Conservation (phyloP, 2,329 filamentous ascomycete genomes). For the Pyricularia sp. region DNA sequence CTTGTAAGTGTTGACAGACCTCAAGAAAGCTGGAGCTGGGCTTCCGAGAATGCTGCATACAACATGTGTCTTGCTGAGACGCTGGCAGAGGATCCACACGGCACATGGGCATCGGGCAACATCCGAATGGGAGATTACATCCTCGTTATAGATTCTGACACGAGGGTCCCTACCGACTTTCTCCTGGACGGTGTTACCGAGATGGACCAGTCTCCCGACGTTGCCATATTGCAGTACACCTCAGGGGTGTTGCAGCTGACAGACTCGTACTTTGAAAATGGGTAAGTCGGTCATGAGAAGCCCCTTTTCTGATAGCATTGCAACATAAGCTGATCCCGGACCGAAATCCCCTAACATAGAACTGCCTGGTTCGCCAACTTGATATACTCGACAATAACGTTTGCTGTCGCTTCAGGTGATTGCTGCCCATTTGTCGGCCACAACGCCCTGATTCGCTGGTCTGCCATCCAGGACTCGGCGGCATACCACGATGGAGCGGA, state of each 20-base stretch:
- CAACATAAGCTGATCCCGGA: background rate
- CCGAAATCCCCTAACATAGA: conserved; percentile 21
- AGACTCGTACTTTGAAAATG: conserved; percentile 60
- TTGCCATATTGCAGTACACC: conserved; percentile 70
- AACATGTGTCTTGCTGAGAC: conserved; percentile 55
- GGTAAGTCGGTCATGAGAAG: background rate
- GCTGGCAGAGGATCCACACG: conserved; percentile 57
- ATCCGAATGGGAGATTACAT: conserved; percentile 82
- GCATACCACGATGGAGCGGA: conserved; percentile 62
- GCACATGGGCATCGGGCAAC: conserved; percentile 72
- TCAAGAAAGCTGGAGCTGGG: conserved; percentile 51
- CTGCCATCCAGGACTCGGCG: conserved; percentile 53
- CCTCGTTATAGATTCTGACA: conserved; percentile 69
- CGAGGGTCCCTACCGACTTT: conserved; percentile 68
- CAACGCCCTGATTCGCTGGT: conserved; percentile 69
- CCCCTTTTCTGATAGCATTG: too few relatives aligned
- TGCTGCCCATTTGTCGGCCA: conserved; percentile 73
- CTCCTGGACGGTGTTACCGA: conserved; percentile 71
- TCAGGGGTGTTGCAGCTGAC: conserved; percentile 75
- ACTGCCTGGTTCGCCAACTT: conserved; percentile 66
- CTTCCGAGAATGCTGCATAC: conserved; percentile 29
- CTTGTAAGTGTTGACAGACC: conserved; percentile 56
- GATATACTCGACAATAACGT: conserved; percentile 68
- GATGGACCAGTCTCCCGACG: conserved; percentile 71
- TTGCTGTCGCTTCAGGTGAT: conserved; percentile 66